Evolutionary conservation across 2,329 filamentous ascomycete genomes (phyloP), one percentile per base, ranked within the genome.

Genomic region (Erysiphe neolycopersici): DNA sequence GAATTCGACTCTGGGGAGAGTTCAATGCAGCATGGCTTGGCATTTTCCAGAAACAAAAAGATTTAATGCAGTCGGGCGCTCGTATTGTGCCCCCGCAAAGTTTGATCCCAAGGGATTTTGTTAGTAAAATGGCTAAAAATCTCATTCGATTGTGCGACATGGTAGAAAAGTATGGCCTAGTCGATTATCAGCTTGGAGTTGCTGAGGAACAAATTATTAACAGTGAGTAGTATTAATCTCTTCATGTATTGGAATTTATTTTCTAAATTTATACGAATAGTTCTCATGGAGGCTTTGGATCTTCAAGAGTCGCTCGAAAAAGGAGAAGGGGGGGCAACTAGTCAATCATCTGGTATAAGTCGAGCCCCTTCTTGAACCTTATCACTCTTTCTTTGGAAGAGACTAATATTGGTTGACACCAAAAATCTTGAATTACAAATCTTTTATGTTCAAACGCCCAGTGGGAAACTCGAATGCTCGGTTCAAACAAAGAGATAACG

Each of bases 161-260:
- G 42, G 71, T 95, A 48, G 87, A 95, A 59, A 76, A 79, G 51
- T 77, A 91, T 56, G 89, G 89, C n/a, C 64, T 98, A 41, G 83
- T 98, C 11, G 89, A 98, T 61, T 98, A 95, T 58, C 79, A 95
- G 55, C 91, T 93, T 63, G 89, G 89, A 9, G 81, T 95, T 22
- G 91, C 83, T 72, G 89, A 95, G 60, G 85, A 95, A 56, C 75
- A 81, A 55, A 94, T 95, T 52, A 71, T 89, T 52, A 70, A 71
- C 46, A 69, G 85, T 93, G 65, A 61, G 80, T 42, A 16, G 41
- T 42, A 30, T 11, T 16, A 18, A 19, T 16, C 22, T 29, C 17
- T 35, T 12, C 29, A 13, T 35, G 11, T 12, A 18, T 38, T 19
- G n/a, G 40, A 42, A 0, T 13, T 22, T n/a, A 12, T 36, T 16